Conservation (phyloP, 2,329 filamentous ascomycete species). For the Trichoderma polysporum region DNA sequence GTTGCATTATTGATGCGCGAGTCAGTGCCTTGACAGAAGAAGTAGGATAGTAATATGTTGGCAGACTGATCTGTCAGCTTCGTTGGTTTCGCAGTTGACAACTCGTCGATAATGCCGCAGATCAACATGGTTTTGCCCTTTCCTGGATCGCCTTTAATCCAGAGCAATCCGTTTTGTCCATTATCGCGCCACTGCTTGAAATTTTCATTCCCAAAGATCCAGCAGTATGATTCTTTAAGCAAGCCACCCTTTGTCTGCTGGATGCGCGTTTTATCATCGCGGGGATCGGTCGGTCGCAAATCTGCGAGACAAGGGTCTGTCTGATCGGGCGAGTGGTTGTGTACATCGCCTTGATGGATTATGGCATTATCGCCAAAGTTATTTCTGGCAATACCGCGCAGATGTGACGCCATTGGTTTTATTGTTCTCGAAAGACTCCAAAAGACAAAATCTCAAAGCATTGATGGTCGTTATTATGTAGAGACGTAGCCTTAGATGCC, state of each 20-base stretch:
- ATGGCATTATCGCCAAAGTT: background rate
- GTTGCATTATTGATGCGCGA: background rate
- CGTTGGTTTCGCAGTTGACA: background rate
- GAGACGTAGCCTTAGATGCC: too few species aligned
- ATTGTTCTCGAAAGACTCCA: too few species aligned
- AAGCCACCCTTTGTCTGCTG: background rate
- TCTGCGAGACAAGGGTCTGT: background rate
- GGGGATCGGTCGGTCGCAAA: background rate
- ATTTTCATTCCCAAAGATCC: background rate
- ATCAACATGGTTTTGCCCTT: background rate
- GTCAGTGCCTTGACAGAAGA: background rate
- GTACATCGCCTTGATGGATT: background rate
- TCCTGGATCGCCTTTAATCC: background rate
- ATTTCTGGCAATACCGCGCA: background rate
- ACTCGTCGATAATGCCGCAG: background rate
- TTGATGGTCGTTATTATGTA: too few species aligned
- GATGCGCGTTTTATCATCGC: background rate
- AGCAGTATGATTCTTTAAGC: background rate
- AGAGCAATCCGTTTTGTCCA: background rate
- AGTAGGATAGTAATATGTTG: background rate
- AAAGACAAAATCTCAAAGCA: too few species aligned
- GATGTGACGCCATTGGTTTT: too few species aligned
- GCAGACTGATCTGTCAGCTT: background rate
- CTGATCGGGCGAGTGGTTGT: background rate
- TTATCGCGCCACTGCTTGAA: background rate